These are phyloP conservation scores for Ceratobasidium sp. DNA, from an alignment of 1,284 basidiomycete genomes.

Conservation along the genomic window DNA sequence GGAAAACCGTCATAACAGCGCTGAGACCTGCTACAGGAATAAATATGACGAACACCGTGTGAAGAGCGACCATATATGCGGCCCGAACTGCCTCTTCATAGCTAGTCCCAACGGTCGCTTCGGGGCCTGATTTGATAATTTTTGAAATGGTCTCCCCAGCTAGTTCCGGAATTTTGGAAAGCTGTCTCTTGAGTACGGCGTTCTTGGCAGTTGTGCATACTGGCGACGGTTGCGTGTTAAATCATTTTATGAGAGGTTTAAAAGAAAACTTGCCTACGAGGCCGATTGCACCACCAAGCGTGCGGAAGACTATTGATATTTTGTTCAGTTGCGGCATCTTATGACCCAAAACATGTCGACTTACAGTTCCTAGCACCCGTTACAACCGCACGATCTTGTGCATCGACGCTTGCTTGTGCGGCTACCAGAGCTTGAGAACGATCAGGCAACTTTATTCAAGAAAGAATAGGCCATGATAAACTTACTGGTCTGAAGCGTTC, in stretches of 20 bases:
- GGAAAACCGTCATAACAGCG: constrained; percentile 19
- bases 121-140: constrained; percentile 35
- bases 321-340: not conserved
- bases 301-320: constrained; percentile 30
- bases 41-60: constrained; percentile 29
- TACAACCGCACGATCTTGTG: constrained; percentile 31
- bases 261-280: constrained; percentile 24
- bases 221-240: not conserved
- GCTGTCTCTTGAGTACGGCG: constrained; percentile 27
- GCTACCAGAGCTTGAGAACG: constrained; percentile 25
- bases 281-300: constrained; percentile 36
- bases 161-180: constrained; percentile 21
- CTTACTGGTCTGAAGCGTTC: constrained; percentile 29
- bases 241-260: too few relatives aligned
- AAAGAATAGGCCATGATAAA: not conserved
- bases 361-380: constrained; percentile 38
- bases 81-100: constrained; percentile 1
- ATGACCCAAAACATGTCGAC: not conserved
- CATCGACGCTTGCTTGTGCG: constrained; percentile 24
- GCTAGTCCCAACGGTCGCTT: not conserved
- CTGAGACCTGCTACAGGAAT: constrained; percentile 35
- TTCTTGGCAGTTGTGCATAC: constrained; percentile 36
- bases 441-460: not conserved
- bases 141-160: constrained; percentile 7
- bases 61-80: constrained; percentile 29